Base-by-base conservation (phyloP, 164 flowering plant species). In the Platanus orientalis region DNA sequence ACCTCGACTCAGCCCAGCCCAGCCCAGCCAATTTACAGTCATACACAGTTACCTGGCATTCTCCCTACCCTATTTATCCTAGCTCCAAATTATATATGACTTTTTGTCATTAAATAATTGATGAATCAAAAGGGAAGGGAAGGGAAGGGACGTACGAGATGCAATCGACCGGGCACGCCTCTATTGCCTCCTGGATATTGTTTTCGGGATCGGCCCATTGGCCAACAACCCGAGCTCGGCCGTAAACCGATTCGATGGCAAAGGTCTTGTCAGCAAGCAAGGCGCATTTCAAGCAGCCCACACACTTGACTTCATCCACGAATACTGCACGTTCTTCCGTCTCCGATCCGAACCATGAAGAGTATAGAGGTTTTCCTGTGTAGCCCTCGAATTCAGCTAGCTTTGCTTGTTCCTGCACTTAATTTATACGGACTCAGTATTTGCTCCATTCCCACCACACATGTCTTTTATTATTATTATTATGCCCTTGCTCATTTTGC, bases 271-370 rank as follows among this genome's bases (percentile, higher is more conserved):
- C 78, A 0, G 98, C 98, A 40, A 82, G 71, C 26, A 93, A 63
- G 48, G 98, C 98, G 32, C 98, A 93, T 71, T 93, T 93, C 60
- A 93, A 78, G 87, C 97, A 93, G 3, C 97, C 97, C 6, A 93
- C 81, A 53, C 98, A 93, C 74, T 84, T 90, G 7, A 87, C 78
- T 74, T 93, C 98, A 67, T 93, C 97, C 6, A 90, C 98, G 66
- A 93, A 93, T 28, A 88, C 89, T 0, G 97, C 98, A 55, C 96
- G 71, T 7, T 83, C 51, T 66, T 93, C 98, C 25, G 54, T 74
- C 63, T 88, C 96, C 17, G 86, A 53, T 21, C 98, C 98, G 2
- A 71, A 75, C 97, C 98, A 93, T 2, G 62, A 71, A 7, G 96
- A 93, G 69, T 93, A 93, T 20, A 89, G 34, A 0, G 98, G 92